Evolutionary conservation across 257 asterid species (phyloP).

Genomic region (Ophiorrhiza pumila): DNA sequence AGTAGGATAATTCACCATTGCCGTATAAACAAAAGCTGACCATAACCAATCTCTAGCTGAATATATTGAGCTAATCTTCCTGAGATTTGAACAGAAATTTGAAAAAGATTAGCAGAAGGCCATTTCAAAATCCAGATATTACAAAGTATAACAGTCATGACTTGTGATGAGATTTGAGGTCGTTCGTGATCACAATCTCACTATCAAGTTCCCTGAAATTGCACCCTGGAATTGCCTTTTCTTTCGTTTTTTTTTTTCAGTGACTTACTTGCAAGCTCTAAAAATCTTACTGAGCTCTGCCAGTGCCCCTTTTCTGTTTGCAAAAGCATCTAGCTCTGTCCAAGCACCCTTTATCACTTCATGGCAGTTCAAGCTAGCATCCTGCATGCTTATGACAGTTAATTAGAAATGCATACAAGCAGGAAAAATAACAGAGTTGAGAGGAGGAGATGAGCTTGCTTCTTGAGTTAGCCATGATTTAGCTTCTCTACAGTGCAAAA

Average conservation of each 20-base stretch:
- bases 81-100: constrained; percentile 23
- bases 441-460: background rate
- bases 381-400: constrained; percentile 33
- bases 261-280: constrained; percentile 71
- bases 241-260: background rate
- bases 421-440: background rate
- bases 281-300: constrained; percentile 47
- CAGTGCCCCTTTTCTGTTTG: constrained; percentile 35
- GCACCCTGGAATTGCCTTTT: background rate
- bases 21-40: constrained; percentile 64
- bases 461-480: background rate
- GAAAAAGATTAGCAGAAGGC: background rate
- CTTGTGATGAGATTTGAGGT: no score
- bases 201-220: no score
- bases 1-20: constrained; percentile 75
- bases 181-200: no score
- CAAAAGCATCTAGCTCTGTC: constrained; percentile 51
- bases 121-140: background rate
- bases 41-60: constrained; percentile 63
- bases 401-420: background rate
- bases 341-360: constrained; percentile 69
- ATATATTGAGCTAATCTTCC: constrained; percentile 39
- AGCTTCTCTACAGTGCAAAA: background rate
- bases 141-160: background rate
- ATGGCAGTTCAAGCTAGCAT: constrained; percentile 59